Conservation (phyloP, 129 eudicot genomes). For the Saposhnikovia divaricata region DNA sequence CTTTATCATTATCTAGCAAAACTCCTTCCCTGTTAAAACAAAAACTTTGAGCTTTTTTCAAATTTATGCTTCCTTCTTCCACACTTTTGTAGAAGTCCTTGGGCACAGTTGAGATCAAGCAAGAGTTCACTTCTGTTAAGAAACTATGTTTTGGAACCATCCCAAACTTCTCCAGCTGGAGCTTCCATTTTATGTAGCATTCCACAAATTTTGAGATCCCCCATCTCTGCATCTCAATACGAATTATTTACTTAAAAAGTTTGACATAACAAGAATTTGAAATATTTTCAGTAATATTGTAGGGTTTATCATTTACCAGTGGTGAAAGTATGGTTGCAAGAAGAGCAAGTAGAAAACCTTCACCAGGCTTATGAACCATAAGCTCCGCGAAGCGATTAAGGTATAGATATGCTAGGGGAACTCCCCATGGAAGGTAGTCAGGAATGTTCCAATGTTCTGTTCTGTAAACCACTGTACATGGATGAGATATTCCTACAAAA, state of each 20-base stretch:
- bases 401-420: constrained; percentile 27
- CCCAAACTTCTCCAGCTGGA: constrained; percentile 31
- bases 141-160: constrained; percentile 50
- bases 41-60: constrained; percentile 28
- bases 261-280: neutral
- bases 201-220: constrained; percentile 43
- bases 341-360: constrained; percentile 34
- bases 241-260: neutral
- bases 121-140: constrained; percentile 23
- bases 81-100: constrained; percentile 31
- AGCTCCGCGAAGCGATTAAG: constrained; percentile 44
- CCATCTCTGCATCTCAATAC: constrained; percentile 40
- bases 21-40: constrained; percentile 49
- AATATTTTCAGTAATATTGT: neutral
- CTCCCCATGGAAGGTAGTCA: constrained; percentile 47
- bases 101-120: constrained; percentile 25
- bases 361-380: constrained; percentile 58
- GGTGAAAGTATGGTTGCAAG: constrained; percentile 50
- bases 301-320: constrained; percentile 23
- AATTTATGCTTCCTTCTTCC: constrained; percentile 43
- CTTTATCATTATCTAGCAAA: constrained; percentile 21
- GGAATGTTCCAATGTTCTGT: constrained; percentile 46
- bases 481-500: constrained; percentile 33
- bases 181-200: constrained; percentile 23
- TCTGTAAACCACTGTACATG: constrained; percentile 40